A percentile compares a stretch with the other conserved stretches of the same genome.
phyloP scores from a whole-genome alignment of 73 alveolate species.

The Paramecium bursaria region DNA sequence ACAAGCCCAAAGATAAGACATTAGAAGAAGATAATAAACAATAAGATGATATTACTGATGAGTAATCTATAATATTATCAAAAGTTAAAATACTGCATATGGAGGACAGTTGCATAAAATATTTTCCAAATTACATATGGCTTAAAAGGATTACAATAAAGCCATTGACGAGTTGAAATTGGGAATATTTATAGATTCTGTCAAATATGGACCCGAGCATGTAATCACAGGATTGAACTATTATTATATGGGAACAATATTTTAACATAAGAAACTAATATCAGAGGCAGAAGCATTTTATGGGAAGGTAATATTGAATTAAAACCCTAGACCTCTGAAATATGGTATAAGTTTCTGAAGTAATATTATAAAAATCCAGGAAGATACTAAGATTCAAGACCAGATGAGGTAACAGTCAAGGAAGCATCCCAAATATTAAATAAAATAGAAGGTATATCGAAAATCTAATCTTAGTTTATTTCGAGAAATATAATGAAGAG shows the following conservation, averaged over 20 bases:
- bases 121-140: constrained; percentile 80
- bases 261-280: constrained; percentile 63
- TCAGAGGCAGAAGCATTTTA: constrained; percentile 68
- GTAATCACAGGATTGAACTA: constrained; percentile 80
- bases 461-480: neutral
- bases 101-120: constrained; percentile 84
- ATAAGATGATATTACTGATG: constrained; percentile 69
- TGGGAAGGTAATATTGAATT: constrained; percentile 46
- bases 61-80: neutral
- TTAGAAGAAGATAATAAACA: constrained; percentile 78
- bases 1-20: constrained; percentile 66
- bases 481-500: constrained; percentile 34
- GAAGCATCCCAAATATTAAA: constrained; percentile 23
- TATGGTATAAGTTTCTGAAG: constrained; percentile 67
- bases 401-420: constrained; percentile 24
- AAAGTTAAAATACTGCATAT: constrained; percentile 72
- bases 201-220: constrained; percentile 83
- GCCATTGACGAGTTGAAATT: constrained; percentile 79
- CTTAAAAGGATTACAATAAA: constrained; percentile 79
- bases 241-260: constrained; percentile 83
- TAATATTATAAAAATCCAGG: constrained; percentile 51
- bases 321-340: constrained; percentile 50
- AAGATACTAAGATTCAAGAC: constrained; percentile 29
- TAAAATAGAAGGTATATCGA: constrained; percentile 19
- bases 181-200: constrained; percentile 73